phyloP scores from a whole-genome alignment of 2,329 filamentous ascomycete genomes.

The Diaporthe caulivora region DNA sequence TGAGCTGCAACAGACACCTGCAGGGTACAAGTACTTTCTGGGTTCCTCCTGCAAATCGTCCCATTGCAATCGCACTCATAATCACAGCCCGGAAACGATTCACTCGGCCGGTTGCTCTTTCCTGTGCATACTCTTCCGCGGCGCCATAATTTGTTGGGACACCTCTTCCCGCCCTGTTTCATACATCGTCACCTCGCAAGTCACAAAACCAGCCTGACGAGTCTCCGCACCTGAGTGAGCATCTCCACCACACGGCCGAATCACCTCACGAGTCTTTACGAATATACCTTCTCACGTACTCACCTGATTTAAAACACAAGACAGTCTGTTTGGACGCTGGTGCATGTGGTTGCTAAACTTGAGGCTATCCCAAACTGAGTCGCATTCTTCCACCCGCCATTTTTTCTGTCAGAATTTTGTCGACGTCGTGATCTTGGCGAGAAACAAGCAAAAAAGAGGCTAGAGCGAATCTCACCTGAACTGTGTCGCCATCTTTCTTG shows the following conservation, averaged over 20 bases:
- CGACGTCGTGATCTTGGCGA: background rate
- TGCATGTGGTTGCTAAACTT: background rate
- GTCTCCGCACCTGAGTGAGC: background rate
- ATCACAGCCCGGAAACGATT: background rate
- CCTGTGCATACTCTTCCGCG: background rate
- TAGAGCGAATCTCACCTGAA: background rate
- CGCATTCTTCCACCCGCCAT: background rate
- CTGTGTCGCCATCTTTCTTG: background rate
- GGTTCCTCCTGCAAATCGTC: constrained; percentile 15
- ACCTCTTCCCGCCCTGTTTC: constrained; percentile 12
- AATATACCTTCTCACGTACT: background rate
- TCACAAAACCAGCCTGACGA: background rate
- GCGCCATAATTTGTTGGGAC: constrained; percentile 32
- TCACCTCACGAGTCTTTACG: background rate
- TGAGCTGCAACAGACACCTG: constrained; percentile 1
- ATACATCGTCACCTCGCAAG: constrained; percentile 15
- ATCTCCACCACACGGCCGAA: background rate
- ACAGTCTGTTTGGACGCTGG: background rate
- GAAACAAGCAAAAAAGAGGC: background rate
- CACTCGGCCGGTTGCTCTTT: background rate
- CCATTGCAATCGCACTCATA: constrained; percentile 14
- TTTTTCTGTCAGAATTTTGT: background rate
- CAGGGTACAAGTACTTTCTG: constrained; percentile 23
- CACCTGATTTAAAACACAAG: background rate
- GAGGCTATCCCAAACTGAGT: background rate